A percentile compares a stretch with the other conserved stretches of the same genome.
Evolutionary conservation across 1,284 basidiomycete genomes (phyloP).

Genomic region (Amylostereum chailletii): DNA sequence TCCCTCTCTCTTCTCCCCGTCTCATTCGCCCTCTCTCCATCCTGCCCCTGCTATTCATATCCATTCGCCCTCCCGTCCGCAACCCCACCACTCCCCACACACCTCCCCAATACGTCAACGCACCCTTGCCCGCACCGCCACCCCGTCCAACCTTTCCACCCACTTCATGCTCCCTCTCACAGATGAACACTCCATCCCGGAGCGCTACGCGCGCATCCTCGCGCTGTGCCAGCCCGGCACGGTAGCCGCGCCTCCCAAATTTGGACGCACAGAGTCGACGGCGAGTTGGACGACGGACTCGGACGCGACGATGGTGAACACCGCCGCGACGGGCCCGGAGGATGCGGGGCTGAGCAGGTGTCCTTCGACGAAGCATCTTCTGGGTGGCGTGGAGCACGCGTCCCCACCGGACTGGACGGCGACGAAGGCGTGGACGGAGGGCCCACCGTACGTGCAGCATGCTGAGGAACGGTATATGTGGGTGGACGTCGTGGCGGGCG

Average conservation of each 20-base stretch:
- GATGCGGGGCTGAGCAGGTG: conserved; percentile 33
- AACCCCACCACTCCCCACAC: conserved; percentile 6
- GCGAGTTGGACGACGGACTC: neutral
- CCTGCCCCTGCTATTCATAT: too few species aligned
- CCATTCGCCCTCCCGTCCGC: conserved; percentile 14
- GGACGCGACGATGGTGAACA: neutral
- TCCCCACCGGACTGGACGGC: conserved; percentile 8
- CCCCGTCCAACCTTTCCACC: conserved; percentile 6
- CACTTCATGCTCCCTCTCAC: conserved; percentile 9
- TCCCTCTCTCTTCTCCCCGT: neutral
- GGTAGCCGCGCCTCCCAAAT: neutral
- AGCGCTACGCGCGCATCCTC: neutral
- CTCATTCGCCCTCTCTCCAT: too few species aligned
- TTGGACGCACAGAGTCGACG: neutral
- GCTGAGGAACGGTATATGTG: conserved; percentile 60
- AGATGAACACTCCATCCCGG: neutral
- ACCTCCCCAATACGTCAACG: conserved; percentile 10
- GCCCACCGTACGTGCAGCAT: conserved; percentile 38
- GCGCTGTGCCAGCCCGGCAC: neutral
- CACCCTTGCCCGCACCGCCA: conserved; percentile 3
- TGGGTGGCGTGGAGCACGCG: conserved; percentile 2
- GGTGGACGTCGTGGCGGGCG: conserved; percentile 47
- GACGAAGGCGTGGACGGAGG: conserved; percentile 11
- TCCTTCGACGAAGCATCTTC: conserved; percentile 39
- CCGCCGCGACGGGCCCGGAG: neutral